Conservation (phyloP, 1,284 basidiomycete species). For the Heterobasidion parviporum region DNA sequence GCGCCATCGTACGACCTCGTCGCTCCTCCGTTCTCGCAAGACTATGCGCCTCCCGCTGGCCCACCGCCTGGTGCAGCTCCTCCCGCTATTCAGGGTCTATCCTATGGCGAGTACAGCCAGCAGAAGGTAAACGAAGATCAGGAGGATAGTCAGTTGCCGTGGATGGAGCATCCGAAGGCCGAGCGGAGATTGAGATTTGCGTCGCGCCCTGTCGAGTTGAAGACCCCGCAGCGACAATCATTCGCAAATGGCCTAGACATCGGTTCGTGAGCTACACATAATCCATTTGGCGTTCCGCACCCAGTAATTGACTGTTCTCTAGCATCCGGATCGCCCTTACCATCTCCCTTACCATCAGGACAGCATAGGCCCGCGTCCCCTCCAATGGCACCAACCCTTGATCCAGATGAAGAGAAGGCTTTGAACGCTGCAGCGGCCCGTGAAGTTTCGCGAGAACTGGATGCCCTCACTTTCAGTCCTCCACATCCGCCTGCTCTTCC, state of each 20-base stretch:
- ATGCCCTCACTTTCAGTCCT: slow-evolving; percentile 42
- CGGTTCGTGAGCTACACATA: no score
- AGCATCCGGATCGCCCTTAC: no score
- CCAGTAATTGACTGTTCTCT: no score
- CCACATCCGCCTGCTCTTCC: slow-evolving; percentile 10
- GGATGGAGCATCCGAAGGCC: no score
- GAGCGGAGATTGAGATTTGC: no score
- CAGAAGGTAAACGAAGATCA: no score
- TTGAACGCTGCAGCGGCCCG: slow-evolving; percentile 59
- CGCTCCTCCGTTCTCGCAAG: neutral
- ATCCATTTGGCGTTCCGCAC: no score
- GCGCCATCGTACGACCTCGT: slow-evolving; percentile 4
- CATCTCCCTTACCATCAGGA: neutral
- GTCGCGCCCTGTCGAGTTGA: slow-evolving; percentile 13
- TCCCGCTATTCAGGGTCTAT: no score
- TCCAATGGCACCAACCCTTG: slow-evolving; percentile 19
- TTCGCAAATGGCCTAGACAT: no score
- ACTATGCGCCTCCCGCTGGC: neutral
- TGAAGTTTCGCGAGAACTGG: slow-evolving; percentile 57
- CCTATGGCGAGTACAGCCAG: no score
- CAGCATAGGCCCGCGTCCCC: neutral
- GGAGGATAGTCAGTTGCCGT: no score
- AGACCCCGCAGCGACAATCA: slow-evolving; percentile 17
- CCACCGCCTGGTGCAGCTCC: slow-evolving; percentile 9
- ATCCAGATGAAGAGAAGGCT: slow-evolving; percentile 28